Evolutionary conservation across 2,329 filamentous ascomycete species (phyloP), one percentile per base, ranked within the genome.

Genomic region (Aspergillus brasiliensis): DNA sequence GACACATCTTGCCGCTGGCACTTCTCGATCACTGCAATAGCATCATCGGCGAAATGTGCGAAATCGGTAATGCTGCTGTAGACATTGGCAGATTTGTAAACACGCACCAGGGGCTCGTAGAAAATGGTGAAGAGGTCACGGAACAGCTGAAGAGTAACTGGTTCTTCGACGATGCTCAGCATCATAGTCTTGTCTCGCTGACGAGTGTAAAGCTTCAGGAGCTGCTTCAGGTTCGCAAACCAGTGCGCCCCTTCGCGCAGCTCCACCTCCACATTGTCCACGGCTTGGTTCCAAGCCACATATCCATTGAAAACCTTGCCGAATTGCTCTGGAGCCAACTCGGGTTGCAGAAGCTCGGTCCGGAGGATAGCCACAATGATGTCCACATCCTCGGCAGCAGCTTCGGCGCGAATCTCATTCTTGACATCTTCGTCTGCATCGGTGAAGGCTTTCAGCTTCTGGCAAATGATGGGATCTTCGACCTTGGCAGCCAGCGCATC

Each of bases 41-140:
- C 91, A 74, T 99, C 95, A 71, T 97, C 92, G 56, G 95, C 87
- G 69, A 99, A 99, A 40, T 88, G 83, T 0, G 94, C 91, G 79
- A 99, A 98, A 76, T 99, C 95, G 0, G 94, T 98, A 61, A 99
- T 94, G 72, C 91, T 96, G 81, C 88, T 95, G 82, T 98, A 98
- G 25, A 99, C 94, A 69, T 98, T 99, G 65, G 95, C 95, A 19
- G 93, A 97, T 79, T 98, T 99, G 83, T 99, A 99, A 0, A 99
- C 95, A 51, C 95, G 86, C 15, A 99, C 92, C 21, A 99, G 87
- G 0, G 95, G 95, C 74, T 99, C 95, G 78, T 99, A 99, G 80
- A 99, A 99, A 73, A 99, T 98, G 34, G 92, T 96, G 75, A 99
- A 98, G 23, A 99, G 84, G 71, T 99, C 95, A 51, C 92, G 88